Evolutionary conservation across 495 filamentous ascomycete genomes (phyloP), one percentile per base, ranked within the genome.

Genomic region (Penicillium robsamsonii): DNA sequence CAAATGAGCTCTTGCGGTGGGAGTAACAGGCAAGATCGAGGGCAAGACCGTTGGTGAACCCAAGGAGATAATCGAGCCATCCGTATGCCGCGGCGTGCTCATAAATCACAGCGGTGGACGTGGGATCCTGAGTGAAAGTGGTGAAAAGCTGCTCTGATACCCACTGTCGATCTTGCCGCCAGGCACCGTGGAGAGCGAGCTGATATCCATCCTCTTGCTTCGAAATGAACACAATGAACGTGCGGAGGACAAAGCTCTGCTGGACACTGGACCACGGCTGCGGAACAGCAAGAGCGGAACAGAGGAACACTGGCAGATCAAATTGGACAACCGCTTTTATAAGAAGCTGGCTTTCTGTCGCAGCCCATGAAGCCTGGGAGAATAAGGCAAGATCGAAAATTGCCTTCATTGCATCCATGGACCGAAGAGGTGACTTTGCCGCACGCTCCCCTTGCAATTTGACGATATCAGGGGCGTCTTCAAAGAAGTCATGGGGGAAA

Each of bases 11-110:
- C 59, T 88, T 87, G 5, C 89, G 86, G 71, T 96, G 91, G n/a
- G 91, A 92, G 30, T 91, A 79, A 29, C 92, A 88, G 12, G 90
- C 88, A 50, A 99, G 82, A 70, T 99, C 94, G 45, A 96, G 83
- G 11, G 89, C 88, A 64, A 98, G 89, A 0, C 85, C 87, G 59
- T 86, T 93, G 4, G 83, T 83, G 30, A 92, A 78, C 40, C 81
- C 81, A 33, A 90, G 81, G 11, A 96, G 77, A 58, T 90, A 85
- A 12, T 92, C 87, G 9, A 96, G 78, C 92, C 92, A 97, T 42
- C 81, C 79, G 57, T 91, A 86, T 58, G 85, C 84, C 40, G 84
- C 71, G 15, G 89, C 89, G 60, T 90, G 87, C 29, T 96, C 91
- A 58, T 96, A 87, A 30, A 97, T 94, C 25, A 84, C 75, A 2